These are phyloP conservation scores for Phoma herbarum DNA, from an alignment of 2,329 filamentous ascomycete species.

Conservation along the genomic window DNA sequence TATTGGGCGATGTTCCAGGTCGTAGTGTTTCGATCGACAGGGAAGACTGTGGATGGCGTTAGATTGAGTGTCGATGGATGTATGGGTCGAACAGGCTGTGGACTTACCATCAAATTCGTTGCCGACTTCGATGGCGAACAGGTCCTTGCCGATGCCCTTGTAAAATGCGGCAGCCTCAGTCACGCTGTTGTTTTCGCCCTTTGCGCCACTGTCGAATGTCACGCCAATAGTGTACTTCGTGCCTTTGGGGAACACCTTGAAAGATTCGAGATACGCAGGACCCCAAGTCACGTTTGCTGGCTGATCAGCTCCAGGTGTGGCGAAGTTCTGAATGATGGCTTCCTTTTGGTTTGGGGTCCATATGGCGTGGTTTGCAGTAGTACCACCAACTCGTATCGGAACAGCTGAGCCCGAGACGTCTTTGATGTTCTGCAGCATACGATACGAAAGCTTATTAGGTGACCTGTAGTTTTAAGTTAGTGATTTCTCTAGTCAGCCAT, in stretches of 20 bases:
- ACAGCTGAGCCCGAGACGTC: constrained; percentile 24
- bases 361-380: constrained; percentile 27
- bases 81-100: neutral
- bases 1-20: constrained; percentile 25
- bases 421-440: constrained; percentile 31
- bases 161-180: constrained; percentile 25
- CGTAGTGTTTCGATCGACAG: constrained; percentile 26
- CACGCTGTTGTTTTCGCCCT: constrained; percentile 24
- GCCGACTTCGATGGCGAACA: constrained; percentile 31
- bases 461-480: constrained; percentile 9
- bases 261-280: constrained; percentile 29
- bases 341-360: constrained; percentile 24
- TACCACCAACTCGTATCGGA: constrained; percentile 28
- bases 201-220: constrained; percentile 26
- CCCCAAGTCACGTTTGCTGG: constrained; percentile 28
- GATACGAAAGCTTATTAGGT: constrained; percentile 29
- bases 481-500: neutral
- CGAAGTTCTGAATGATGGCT: constrained; percentile 30
- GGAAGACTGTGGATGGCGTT: constrained; percentile 20
- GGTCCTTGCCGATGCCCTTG: constrained; percentile 20
- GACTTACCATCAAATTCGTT: constrained; percentile 34
- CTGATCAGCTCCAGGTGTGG: constrained; percentile 29
- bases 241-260: constrained; percentile 32
- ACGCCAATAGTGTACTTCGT: constrained; percentile 34
- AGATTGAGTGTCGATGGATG: neutral